Base-by-base conservation (phyloP, 2,329 filamentous ascomycete genomes). In the Boeremia lycopersici region DNA sequence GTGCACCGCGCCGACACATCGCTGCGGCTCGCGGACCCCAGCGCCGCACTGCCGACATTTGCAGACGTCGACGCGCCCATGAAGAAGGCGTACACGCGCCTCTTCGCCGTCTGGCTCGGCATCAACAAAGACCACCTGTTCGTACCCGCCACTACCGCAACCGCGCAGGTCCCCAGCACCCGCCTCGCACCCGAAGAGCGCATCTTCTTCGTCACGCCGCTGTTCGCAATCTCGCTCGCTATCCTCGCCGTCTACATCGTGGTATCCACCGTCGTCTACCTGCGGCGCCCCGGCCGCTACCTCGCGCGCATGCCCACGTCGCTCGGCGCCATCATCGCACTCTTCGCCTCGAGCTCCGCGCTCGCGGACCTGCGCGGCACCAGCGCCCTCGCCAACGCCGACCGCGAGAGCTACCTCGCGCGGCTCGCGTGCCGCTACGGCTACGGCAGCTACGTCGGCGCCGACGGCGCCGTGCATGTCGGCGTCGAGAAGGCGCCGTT, bases 401-500 rank as follows among this genome's bases (percentile, higher is more conserved):
- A 56, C 15, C 60, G 60, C 2, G 41, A 46, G n/a, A 17, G 47
- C 4, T 39, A 60, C 42, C 36, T 70, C 8, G 19, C 63, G 15
- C 44, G 43, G 7, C 49, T 65, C n/a, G 64, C 43, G 29, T 44
- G 49, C 25, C 60, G 46, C 0, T 80, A 79, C 44, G 79, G 78
- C 1, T 86, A 80, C 60, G 82, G 84, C 0, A 70, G 72, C 0
- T 85, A 77, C 47, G 50, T 82, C 0, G 82, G 81, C 0, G 61
- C 56, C 0, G 53, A 85, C 58, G 78, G 80, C 0, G 70, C 73
- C 5, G 65, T 68, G 0, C 80, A 84, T 50, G 47, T 82, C 0
- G 83, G 84, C 0, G 78, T 85, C 36, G 83, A 86, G 39, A 61
- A 74, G 15, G 75, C 79, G 28, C 77, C 78, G 0, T 77, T 77